phyloP scores from a whole-genome alignment of 257 asterid species.

The Solanum acaule region DNA sequence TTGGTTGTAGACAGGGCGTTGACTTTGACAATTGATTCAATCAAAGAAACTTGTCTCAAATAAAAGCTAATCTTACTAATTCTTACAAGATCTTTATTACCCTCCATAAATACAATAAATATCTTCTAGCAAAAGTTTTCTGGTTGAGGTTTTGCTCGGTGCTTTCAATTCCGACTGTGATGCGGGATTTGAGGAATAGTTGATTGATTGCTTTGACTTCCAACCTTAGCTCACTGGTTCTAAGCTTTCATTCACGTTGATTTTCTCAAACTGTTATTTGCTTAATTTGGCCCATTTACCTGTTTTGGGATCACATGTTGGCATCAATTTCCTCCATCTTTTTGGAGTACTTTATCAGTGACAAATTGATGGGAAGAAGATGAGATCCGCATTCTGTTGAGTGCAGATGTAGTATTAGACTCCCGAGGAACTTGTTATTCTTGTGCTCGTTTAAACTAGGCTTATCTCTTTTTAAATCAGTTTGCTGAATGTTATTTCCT shows the following conservation, averaged over 20 bases:
- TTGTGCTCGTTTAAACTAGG: background rate
- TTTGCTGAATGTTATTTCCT: background rate
- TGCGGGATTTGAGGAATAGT: background rate
- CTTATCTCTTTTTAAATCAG: background rate
- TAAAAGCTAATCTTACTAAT: background rate
- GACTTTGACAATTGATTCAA: background rate
- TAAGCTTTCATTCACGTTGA: background rate
- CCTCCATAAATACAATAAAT: background rate
- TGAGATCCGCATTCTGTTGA: background rate
- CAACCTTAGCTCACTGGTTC: background rate
- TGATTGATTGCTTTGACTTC: background rate
- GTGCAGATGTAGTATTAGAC: background rate
- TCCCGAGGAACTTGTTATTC: background rate
- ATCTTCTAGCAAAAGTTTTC: background rate
- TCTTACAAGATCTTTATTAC: background rate
- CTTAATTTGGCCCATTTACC: background rate
- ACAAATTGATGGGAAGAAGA: background rate
- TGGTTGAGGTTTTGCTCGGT: background rate
- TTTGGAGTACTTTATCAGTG: background rate
- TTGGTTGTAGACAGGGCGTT: background rate
- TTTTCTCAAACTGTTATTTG: background rate
- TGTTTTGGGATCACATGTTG: background rate
- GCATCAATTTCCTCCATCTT: background rate
- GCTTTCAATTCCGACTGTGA: background rate
- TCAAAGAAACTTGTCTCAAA: background rate